phyloP scores from a whole-genome alignment of 1,284 basidiomycete genomes.

The Mycena sp. region DNA sequence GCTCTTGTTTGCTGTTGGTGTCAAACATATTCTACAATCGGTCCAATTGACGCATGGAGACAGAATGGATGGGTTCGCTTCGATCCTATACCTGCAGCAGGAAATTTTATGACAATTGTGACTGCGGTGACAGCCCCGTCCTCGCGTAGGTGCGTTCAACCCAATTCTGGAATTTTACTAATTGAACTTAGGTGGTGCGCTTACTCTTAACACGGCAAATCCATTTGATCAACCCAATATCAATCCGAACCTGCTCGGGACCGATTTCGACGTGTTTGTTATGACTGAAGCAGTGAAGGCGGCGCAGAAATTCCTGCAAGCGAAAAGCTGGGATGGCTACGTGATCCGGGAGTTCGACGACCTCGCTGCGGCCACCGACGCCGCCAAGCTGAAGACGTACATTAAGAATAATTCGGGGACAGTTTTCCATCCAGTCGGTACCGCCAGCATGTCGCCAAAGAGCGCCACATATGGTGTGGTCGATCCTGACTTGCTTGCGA shows the following conservation, averaged over 20 bases:
- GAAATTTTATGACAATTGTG: constrained; percentile 1
- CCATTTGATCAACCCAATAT: constrained; percentile 35
- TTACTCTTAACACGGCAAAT: constrained; percentile 32
- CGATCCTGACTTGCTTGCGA: constrained; percentile 27
- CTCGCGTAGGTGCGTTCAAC: constrained; percentile 24
- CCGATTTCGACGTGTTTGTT: constrained; percentile 28
- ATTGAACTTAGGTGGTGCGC: constrained; percentile 28
- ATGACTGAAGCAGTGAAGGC: constrained; percentile 28
- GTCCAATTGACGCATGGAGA: not conserved
- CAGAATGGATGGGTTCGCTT: constrained; percentile 4
- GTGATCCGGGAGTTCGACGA: constrained; percentile 23
- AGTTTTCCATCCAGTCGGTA: constrained; percentile 15
- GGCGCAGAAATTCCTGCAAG: constrained; percentile 28
- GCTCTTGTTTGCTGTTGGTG: not conserved
- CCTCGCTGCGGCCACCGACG: constrained; percentile 6
- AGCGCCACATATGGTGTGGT: constrained; percentile 28
- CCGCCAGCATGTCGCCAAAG: constrained; percentile 23
- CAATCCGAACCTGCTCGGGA: constrained; percentile 33
- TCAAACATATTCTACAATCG: not conserved
- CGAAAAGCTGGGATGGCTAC: constrained; percentile 30
- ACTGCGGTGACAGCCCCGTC: constrained; percentile 4
- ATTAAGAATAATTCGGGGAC: constrained; percentile 27
- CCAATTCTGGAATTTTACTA: constrained; percentile 31
- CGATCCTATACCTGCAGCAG: not conserved
- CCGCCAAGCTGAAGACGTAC: constrained; percentile 7